Evolutionary conservation across 768 basidiomycete species (phyloP).

Genomic region (Asterophora parasitica): DNA sequence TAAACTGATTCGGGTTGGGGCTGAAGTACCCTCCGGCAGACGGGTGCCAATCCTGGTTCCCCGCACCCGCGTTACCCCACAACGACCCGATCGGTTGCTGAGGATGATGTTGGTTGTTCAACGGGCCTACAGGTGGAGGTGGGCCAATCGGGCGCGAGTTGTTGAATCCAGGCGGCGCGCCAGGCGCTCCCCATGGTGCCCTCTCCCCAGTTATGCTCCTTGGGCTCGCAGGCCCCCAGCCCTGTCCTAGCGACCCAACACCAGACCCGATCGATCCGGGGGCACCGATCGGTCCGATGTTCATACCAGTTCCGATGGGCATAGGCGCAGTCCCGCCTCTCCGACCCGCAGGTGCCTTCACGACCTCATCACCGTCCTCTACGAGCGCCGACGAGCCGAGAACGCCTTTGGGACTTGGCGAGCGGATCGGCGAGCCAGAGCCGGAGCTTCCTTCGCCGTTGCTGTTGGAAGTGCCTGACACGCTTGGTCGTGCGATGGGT

Average conservation of each 20-base stretch:
- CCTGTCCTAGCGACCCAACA: constrained; percentile 31
- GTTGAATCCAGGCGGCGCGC: constrained; percentile 36
- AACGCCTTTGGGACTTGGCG: constrained; percentile 57
- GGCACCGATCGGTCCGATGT: constrained; percentile 13
- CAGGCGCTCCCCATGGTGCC: constrained; percentile 36
- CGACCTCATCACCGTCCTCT: constrained; percentile 78
- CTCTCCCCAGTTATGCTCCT: constrained; percentile 35
- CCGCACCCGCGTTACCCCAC: constrained; percentile 36
- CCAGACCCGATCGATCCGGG: constrained; percentile 8
- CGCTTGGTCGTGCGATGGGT: constrained; percentile 62
- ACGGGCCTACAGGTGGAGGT: constrained; percentile 24
- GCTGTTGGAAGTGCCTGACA: constrained; percentile 24
- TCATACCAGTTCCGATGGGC: constrained; percentile 20
- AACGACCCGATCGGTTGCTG: constrained; percentile 22
- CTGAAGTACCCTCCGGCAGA: constrained; percentile 40
- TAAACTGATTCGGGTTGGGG: constrained; percentile 36
- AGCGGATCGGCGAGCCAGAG: constrained; percentile 53
- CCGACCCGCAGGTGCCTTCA: constrained; percentile 41
- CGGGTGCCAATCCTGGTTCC: constrained; percentile 43
- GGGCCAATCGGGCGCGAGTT: constrained; percentile 29
- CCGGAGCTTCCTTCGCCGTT: constrained; percentile 53
- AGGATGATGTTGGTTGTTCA: constrained; percentile 20
- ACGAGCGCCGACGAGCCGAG: constrained; percentile 76
- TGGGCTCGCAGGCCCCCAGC: constrained; percentile 47
- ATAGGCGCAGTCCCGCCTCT: constrained; percentile 34